Evolutionary conservation across 2,329 filamentous ascomycete genomes (phyloP).

Genomic region (Davidsoniella eucalypti): DNA sequence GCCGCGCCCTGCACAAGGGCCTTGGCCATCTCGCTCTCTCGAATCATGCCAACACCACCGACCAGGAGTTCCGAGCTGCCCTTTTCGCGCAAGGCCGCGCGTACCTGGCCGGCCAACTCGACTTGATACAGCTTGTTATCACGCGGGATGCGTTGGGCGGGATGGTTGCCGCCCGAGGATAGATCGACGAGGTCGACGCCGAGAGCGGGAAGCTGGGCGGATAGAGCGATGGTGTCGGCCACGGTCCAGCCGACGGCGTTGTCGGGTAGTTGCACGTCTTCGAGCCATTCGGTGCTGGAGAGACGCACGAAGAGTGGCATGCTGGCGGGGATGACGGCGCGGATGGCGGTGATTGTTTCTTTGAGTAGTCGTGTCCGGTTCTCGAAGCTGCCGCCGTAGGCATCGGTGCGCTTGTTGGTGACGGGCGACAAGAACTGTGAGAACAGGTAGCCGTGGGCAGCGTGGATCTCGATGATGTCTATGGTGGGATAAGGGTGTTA

Average conservation of each 20-base stretch:
- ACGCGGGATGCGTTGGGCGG: slow-evolving; percentile 40
- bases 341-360: slow-evolving; percentile 35
- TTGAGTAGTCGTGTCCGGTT: slow-evolving; percentile 47
- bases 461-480: slow-evolving; percentile 57
- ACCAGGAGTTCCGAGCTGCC: slow-evolving; percentile 42
- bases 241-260: slow-evolving; percentile 41
- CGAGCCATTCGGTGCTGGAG: slow-evolving; percentile 48
- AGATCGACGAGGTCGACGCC: slow-evolving; percentile 78
- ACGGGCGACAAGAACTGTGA: slow-evolving; percentile 46
- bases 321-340: slow-evolving; percentile 32
- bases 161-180: slow-evolving; percentile 56
- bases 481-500: background rate
- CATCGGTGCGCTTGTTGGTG: slow-evolving; percentile 43
- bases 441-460: slow-evolving; percentile 50
- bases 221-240: slow-evolving; percentile 36
- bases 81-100: slow-evolving; percentile 38
- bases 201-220: slow-evolving; percentile 49
- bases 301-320: slow-evolving; percentile 44
- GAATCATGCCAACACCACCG: slow-evolving; percentile 60
- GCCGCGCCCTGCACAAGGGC: slow-evolving; percentile 33
- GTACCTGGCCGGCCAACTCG: slow-evolving; percentile 54
- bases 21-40: slow-evolving; percentile 50
- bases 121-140: slow-evolving; percentile 57
- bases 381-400: slow-evolving; percentile 48
- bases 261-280: slow-evolving; percentile 24